Base-by-base conservation (phyloP, 2,329 filamentous ascomycete genomes). In the Fusarium solani-melongenae region DNA sequence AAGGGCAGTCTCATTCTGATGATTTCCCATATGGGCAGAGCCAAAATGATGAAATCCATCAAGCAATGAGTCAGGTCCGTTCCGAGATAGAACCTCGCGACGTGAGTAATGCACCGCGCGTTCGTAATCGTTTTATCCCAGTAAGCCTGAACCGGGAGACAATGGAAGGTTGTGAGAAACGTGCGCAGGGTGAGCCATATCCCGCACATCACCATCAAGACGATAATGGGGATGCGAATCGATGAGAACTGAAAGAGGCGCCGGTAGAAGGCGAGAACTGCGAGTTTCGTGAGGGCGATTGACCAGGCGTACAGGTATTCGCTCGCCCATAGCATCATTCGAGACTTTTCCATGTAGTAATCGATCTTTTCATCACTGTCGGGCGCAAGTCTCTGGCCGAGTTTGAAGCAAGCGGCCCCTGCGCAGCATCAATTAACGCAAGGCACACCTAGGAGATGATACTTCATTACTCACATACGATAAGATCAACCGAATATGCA, bases 231-330 rank as follows among this genome's bases (percentile, higher is more conserved):
- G 11, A 78, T 56, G 8, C 75, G 75, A 46, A 81, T 80, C 5
- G 67, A 66, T 1, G 78, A 72, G 31, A 77, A 64, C 1, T 64
- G 71, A 46, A 81, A 82, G 3, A 81, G 33, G 27, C 79, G 75
- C 38, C 76, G 78, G 64, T 81, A 82, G 39, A 82, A 76, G 17
- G 62, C 71, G 11, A 82, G 71, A 1, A 81, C 72, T 1, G 80
- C 65, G 9, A 80, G 62, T 58, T 82, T 81, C 11, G 72, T 71
- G n/a, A 74, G 74, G 5, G 72, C 78, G 7, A 82, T 75, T 2
- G 79, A 77, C 58, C 72, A 76, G 1, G 76, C 71, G 12, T 81
- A 81, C 3, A 71, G 38, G 1, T 69, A 73, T 22, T 73, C 71
- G 51, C 71, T 73, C 0, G 22, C 41, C 44, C 72, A 73, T 27